A percentile compares a stretch with the other conserved stretches of the same genome.
These are phyloP conservation scores for Quercus agrifolia DNA, from an alignment of 306 rosid species.

Conservation along the genomic window DNA sequence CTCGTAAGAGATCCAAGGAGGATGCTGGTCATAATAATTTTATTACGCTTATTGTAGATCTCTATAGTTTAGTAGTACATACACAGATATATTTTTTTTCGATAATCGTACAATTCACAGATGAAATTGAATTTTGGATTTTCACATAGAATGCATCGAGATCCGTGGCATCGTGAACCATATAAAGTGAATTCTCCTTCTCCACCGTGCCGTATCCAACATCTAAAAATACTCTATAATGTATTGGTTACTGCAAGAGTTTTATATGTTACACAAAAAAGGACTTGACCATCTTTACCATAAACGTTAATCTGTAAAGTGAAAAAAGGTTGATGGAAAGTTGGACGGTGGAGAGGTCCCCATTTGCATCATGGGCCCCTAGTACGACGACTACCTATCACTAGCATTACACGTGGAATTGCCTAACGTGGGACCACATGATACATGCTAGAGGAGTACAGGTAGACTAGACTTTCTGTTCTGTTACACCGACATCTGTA, in stretches of 20 bases:
- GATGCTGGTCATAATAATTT: background rate
- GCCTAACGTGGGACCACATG: no score
- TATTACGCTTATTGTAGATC: constrained; percentile 28
- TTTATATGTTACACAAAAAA: no score
- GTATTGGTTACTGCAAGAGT: background rate
- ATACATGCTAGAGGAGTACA: no score
- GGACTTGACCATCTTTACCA: no score
- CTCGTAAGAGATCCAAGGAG: background rate
- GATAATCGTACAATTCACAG: no score
- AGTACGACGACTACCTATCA: background rate
- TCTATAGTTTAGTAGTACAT: background rate
- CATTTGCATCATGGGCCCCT: constrained; percentile 10
- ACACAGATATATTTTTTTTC: background rate
- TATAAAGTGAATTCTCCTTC: background rate
- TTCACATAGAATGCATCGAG: background rate
- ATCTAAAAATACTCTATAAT: background rate
- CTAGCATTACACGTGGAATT: background rate
- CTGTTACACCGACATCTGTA: no score
- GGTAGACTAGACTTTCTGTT: background rate
- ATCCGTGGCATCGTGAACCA: background rate
- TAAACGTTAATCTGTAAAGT: background rate
- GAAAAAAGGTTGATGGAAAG: constrained; percentile 25
- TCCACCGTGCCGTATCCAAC: background rate
- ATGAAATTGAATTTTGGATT: constrained; percentile 10
- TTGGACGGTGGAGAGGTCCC: constrained; percentile 49